Evolutionary conservation across 2,329 filamentous ascomycete genomes (phyloP), one percentile per base, ranked within the genome.

Genomic region (Curvularia hawaiiensis): DNA sequence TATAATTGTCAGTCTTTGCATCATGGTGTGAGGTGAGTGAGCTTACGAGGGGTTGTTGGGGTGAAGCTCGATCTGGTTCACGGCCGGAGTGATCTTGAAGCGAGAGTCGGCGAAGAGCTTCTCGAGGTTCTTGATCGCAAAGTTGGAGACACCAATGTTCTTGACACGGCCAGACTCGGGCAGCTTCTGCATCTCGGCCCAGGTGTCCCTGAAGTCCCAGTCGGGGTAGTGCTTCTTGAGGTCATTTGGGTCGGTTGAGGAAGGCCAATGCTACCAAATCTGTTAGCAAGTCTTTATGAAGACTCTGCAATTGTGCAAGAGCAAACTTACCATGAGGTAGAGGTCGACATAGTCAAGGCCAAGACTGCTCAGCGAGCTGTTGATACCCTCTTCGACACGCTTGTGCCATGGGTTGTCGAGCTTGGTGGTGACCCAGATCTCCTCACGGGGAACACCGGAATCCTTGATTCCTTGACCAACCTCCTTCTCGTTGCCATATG

Each of bases 61-160:
- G 79, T 93, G 90, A 22, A 92, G 83, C 78, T 93, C 90, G 74
- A 92, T 85, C 78, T 95, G 90, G 84, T 94, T 93, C 64, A 91
- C 90, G 18, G 90, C 88, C 14, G 83, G 83, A 11, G 80, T 77
- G 56, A 85, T 87, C 79, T 87, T 88, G 79, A 82, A 85, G 62
- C 80, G 82, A 11, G 85, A 83, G 66, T 89, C 84, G 66, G 83
- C 86, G 60, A 95, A 81, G 57, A 82, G 83, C 76, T 85, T 90
- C 82, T 94, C 89, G 38, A 95, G 80, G 78, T 95, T 90, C 76
- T 81, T 85, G 75, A 93, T 91, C 62, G 84, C 89, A 75, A 96
- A 95, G 83, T 96, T 96, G 77, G 90, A 92, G 56, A 95, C 89
- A 68, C 91, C 91, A 73, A 94, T 92, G 80, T 91, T 91, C 77